Conservation (phyloP, 176 grass and related monocot genomes). For the Paspalum vaginatum region DNA sequence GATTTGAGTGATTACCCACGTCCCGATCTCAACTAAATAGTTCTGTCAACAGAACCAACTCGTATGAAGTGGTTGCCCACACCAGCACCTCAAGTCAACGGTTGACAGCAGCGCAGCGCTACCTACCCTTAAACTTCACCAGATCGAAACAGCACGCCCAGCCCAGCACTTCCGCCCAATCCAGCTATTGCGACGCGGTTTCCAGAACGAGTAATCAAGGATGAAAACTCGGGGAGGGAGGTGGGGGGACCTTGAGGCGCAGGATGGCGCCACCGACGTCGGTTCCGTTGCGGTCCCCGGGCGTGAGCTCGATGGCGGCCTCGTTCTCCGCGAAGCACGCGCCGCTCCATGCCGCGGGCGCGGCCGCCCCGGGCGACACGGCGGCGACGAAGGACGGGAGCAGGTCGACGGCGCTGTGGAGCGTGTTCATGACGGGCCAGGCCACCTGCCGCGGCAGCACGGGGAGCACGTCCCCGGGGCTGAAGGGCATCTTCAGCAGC, state of each 20-base stretch:
- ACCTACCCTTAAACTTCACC: neutral
- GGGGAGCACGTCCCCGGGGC: constrained; percentile 78
- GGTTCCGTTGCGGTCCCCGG: constrained; percentile 57
- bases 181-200: neutral
- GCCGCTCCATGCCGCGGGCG: constrained; percentile 59
- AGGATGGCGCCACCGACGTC: constrained; percentile 63
- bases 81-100: neutral
- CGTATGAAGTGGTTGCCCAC: neutral
- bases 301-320: constrained; percentile 72
- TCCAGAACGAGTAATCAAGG: neutral
- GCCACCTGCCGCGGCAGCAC: constrained; percentile 82
- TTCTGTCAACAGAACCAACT: neutral
- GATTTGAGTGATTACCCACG: too few species aligned
- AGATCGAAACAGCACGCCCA: neutral
- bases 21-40: neutral
- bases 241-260: constrained; percentile 61
- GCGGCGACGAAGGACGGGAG: constrained; percentile 86
- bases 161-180: neutral
- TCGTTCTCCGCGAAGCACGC: constrained; percentile 83
- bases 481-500: constrained; percentile 67
- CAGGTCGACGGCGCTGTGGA: constrained; percentile 92
- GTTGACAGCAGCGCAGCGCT: neutral
- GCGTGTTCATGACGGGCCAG: constrained; percentile 84
- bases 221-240: too few species aligned
- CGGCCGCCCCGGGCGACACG: constrained; percentile 47